Percentiles rank a stretch among this genome's conserved stretches.
Conservation (phyloP, 805 yeast genomes). For the Candida khao-thaluensis region DNA sequence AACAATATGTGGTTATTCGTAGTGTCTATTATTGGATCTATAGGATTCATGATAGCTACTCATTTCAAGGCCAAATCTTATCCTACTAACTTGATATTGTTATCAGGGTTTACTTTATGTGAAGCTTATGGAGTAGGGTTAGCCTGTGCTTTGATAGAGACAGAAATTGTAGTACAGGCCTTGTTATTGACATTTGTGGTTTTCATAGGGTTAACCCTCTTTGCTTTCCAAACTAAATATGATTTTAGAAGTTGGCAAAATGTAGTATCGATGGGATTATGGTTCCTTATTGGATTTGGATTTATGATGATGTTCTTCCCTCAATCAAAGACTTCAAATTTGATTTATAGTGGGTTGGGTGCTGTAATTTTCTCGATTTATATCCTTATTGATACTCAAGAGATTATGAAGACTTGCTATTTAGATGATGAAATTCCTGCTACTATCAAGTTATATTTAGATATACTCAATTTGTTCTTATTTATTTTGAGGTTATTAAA, state of each 20-base stretch:
- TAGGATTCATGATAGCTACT: conserved; percentile 66
- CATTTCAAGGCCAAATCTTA: conserved; percentile 61
- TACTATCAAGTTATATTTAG: conserved; percentile 75
- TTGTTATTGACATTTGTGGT: conserved; percentile 64
- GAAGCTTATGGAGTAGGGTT: conserved; percentile 76
- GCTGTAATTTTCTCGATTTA: conserved; percentile 72
- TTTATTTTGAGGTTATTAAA: conserved; percentile 56
- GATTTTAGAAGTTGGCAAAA: conserved; percentile 73
- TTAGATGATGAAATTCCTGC: conserved; percentile 87
- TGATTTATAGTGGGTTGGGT: conserved; percentile 69
- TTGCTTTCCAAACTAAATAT: conserved; percentile 76
- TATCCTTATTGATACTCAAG: conserved; percentile 78
- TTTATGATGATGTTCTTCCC: conserved; percentile 69
- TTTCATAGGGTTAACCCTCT: conserved; percentile 71
- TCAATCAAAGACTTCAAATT: conserved; percentile 53
- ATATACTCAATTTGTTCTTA: conserved; percentile 76
- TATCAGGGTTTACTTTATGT: conserved; percentile 66
- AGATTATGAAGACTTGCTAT: conserved; percentile 68
- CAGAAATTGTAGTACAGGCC: conserved; percentile 68
- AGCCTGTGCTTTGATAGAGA: conserved; percentile 60
- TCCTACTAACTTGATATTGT: conserved; percentile 61
- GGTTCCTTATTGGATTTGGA: conserved; percentile 71
- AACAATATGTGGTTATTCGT: conserved; percentile 57
- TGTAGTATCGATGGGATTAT: conserved; percentile 51
- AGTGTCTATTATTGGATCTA: conserved; percentile 55